Base-by-base conservation (phyloP, 192 early-diverging fungal genomes). In the Podila epicladia region DNA sequence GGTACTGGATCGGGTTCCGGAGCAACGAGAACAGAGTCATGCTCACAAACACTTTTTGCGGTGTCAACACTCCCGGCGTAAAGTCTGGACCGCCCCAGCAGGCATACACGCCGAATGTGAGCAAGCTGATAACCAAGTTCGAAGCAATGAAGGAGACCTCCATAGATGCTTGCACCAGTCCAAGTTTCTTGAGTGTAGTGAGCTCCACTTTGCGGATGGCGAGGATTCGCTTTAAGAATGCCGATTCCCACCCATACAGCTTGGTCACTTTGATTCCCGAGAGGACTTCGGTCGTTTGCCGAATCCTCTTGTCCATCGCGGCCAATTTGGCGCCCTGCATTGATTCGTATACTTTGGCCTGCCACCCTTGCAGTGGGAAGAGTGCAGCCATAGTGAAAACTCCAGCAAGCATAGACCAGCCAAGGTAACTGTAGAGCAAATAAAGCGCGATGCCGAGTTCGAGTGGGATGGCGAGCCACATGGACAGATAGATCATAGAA, bases 1-100 rank as follows among this genome's bases (percentile, higher is more conserved):
- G 63, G 15, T 62, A 62, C 12, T 64, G 60, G 32, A 91, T 82
- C 5, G 90, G 92, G 13, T 82, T 75, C 28, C 87, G 83, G 13
- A 94, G 72, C 64, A 84, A 83, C 15, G 90, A 87, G 72, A 93
- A 92, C 11, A 94, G 74, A 3, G 89, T 83, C 50, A 93, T 79
- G 50, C 86, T 85, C 4, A 91, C 89, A 70, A 93, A 94, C 0
- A 91, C 93, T 22, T 85, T 74, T 15, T 76, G 74, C 4, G 74
- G 74, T 1, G 74, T 70, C 29, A 76, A 26, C 7, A 32, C 49
- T 38, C 51, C 67, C 2, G 74, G 74, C 9, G 74, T 70, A 49
- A 59, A 69, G 13, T 29, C 74, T 9, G 67, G 57, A 0, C 74
- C 74, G 13, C 74, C 74, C 74, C 74, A 76, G 20, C 13, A 20